A percentile compares a stretch with the other conserved stretches of the same genome.
These are phyloP conservation scores for Epichloe hybrida DNA, from an alignment of 2,329 filamentous ascomycete genomes.

Conservation along the genomic window DNA sequence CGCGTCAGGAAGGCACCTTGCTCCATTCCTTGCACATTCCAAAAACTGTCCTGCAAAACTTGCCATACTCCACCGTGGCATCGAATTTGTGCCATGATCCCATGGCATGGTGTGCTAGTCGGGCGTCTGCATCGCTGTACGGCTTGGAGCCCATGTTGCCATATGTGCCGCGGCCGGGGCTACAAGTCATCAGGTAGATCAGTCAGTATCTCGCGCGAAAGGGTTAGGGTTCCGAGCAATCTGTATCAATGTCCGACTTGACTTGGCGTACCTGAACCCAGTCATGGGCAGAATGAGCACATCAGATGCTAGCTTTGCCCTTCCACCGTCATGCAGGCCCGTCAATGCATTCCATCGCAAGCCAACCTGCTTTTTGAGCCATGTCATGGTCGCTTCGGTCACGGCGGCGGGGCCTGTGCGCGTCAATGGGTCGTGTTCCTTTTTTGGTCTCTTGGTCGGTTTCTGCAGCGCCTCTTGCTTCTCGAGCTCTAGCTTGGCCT, in stretches of 20 bases:
- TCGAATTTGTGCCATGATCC: slow-evolving; percentile 12
- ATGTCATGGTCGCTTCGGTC: slow-evolving; percentile 9
- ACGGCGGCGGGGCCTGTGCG: slow-evolving; percentile 14
- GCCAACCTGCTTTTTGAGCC: slow-evolving; percentile 9
- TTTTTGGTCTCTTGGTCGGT: not conserved
- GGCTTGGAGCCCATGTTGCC: slow-evolving; percentile 14
- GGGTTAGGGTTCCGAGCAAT: no score
- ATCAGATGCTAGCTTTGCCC: slow-evolving; percentile 10
- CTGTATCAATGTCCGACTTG: not conserved
- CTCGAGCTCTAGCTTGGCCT: slow-evolving; percentile 4
- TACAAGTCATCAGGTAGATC: not conserved
- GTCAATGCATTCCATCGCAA: slow-evolving; percentile 14
- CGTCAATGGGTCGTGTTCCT: slow-evolving; percentile 10
- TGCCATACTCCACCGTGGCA: slow-evolving; percentile 11
- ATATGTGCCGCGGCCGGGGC: slow-evolving; percentile 11
- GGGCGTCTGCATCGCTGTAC: slow-evolving; percentile 9
- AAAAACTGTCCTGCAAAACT: slow-evolving; percentile 12
- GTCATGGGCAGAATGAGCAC: slow-evolving; percentile 12
- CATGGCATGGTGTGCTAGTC: slow-evolving; percentile 11
- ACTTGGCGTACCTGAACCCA: slow-evolving; percentile 10
- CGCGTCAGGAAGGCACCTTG: slow-evolving; percentile 7
- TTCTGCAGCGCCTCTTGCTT: slow-evolving; percentile 3
- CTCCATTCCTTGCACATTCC: slow-evolving; percentile 11
- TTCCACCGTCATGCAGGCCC: slow-evolving; percentile 11
- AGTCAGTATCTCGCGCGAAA: not conserved